Percentiles rank a stretch among this genome's conserved stretches.
Evolutionary conservation across 192 early-diverging fungal genomes (phyloP).

Genomic region (Entophlyctis helioformis): DNA sequence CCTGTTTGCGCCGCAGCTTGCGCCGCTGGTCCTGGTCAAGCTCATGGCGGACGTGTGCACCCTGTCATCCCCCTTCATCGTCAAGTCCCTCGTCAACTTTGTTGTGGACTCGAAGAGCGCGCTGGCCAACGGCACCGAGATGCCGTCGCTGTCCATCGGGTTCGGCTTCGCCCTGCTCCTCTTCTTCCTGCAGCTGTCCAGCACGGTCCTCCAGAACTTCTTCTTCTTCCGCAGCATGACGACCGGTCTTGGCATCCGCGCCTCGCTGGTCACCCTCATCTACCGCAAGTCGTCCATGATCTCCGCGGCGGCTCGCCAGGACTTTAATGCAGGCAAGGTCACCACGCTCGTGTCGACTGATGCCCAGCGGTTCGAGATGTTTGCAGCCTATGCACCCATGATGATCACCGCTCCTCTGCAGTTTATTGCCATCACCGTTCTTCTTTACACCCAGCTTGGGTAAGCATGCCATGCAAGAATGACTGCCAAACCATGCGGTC

Average conservation of each 20-base stretch:
- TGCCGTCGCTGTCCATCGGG: no score
- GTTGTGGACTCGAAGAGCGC: no score
- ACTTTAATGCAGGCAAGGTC: constrained; percentile 49
- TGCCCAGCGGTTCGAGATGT: constrained; percentile 48
- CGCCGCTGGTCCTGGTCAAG: constrained; percentile 16
- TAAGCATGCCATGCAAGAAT: no score
- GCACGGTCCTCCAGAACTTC: constrained; percentile 15
- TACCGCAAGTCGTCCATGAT: constrained; percentile 50
- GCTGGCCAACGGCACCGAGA: no score
- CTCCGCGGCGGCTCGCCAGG: constrained; percentile 36
- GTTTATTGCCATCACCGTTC: constrained; percentile 23
- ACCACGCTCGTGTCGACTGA: constrained; percentile 50
- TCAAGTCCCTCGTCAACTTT: constrained; percentile 28
- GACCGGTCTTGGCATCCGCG: constrained; percentile 31
- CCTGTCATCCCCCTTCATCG: constrained; percentile 28
- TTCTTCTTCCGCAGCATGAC: constrained; percentile 25
- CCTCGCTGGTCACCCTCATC: constrained; percentile 33
- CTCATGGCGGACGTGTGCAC: constrained; percentile 17
- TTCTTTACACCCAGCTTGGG: constrained; percentile 24
- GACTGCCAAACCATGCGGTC: no score
- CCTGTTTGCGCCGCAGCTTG: constrained; percentile 14
- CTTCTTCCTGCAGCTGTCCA: constrained; percentile 11
- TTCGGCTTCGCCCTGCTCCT: constrained; percentile 18
- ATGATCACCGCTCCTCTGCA: constrained; percentile 30
- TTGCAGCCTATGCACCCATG: constrained; percentile 18